These are phyloP conservation scores for Sequoia sempervirens DNA, from an alignment of 75 land plant species.

Conservation along the genomic window DNA sequence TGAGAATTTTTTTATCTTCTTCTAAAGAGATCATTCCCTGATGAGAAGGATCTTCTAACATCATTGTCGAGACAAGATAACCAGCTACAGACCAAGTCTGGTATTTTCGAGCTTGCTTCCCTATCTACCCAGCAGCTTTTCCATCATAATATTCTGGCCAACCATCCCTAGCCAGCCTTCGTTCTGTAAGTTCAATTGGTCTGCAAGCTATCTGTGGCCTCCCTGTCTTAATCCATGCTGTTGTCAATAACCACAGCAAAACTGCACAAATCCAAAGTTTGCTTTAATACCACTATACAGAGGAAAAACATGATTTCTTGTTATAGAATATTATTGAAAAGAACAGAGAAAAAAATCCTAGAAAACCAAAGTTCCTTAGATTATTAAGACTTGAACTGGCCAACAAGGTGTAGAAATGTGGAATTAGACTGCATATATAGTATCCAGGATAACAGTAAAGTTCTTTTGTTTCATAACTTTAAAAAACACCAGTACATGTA, in stretches of 20 bases:
- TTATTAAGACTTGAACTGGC: not conserved
- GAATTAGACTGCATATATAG: not conserved
- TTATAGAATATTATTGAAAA: not conserved
- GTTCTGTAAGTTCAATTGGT: conserved; percentile 63
- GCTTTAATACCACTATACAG: not conserved
- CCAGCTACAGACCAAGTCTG: conserved; percentile 89
- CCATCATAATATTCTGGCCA: conserved; percentile 92
- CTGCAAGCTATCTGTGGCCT: conserved; percentile 56
- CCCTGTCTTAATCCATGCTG: conserved; percentile 68
- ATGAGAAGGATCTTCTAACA: conserved; percentile 83
- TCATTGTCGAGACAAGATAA: conserved; percentile 70
- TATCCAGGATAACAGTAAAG: not conserved
- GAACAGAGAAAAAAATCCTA: not conserved
- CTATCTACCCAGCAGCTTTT: conserved; percentile 59
- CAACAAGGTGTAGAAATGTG: not conserved
- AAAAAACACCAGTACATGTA: not conserved
- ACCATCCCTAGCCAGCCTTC: conserved; percentile 47
- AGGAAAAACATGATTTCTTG: not conserved
- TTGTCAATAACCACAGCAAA: conserved; percentile 73
- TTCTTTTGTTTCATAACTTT: not conserved
- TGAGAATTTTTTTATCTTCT: conserved; percentile 60
- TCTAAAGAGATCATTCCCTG: conserved; percentile 68
- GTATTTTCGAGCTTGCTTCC: conserved; percentile 72
- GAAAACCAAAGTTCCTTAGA: not conserved
- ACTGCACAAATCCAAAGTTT: conserved; percentile 45